These are phyloP conservation scores for Phytophthora megakarya DNA, from an alignment of 352 stramenopile species.

Conservation along the genomic window DNA sequence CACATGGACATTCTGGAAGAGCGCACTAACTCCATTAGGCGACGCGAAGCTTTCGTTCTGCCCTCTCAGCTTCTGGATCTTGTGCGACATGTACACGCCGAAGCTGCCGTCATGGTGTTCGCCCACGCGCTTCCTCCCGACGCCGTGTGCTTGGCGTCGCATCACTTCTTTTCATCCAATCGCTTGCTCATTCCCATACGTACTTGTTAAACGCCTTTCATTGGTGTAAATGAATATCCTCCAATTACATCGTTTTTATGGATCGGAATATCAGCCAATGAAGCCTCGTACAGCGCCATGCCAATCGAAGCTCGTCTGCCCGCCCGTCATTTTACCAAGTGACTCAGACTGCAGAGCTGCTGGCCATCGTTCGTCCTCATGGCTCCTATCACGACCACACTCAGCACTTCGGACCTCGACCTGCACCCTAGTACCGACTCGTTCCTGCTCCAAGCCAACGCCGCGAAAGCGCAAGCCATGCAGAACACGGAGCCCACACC, in stretches of 20 bases:
- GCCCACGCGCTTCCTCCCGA: conserved; percentile 54
- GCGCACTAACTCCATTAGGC: neutral
- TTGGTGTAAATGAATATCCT: neutral
- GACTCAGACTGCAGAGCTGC: conserved; percentile 2
- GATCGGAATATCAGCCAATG: conserved; percentile 23
- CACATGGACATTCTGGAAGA: conserved; percentile 84
- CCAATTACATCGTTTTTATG: neutral
- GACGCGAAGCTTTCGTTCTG: conserved; percentile 63
- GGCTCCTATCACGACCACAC: conserved; percentile 50
- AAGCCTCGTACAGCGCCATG: neutral
- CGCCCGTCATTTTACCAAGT: conserved; percentile 21
- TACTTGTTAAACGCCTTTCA: neutral
- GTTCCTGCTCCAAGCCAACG: conserved; percentile 30
- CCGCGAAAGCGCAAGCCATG: conserved; percentile 35
- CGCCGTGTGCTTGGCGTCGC: conserved; percentile 26
- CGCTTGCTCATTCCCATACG: neutral
- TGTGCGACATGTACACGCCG: conserved; percentile 91
- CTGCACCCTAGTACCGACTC: conserved; percentile 15
- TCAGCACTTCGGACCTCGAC: conserved; percentile 24
- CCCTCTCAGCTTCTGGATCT: conserved; percentile 87
- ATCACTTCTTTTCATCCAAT: conserved; percentile 23
- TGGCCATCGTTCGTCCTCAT: conserved; percentile 32
- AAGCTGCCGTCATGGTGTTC: conserved; percentile 90
- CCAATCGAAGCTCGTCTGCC: conserved; percentile 19
- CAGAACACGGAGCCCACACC: conserved; percentile 33